These are phyloP conservation scores for Mrakia blollopis DNA, from an alignment of 768 basidiomycete genomes.

Conservation along the genomic window DNA sequence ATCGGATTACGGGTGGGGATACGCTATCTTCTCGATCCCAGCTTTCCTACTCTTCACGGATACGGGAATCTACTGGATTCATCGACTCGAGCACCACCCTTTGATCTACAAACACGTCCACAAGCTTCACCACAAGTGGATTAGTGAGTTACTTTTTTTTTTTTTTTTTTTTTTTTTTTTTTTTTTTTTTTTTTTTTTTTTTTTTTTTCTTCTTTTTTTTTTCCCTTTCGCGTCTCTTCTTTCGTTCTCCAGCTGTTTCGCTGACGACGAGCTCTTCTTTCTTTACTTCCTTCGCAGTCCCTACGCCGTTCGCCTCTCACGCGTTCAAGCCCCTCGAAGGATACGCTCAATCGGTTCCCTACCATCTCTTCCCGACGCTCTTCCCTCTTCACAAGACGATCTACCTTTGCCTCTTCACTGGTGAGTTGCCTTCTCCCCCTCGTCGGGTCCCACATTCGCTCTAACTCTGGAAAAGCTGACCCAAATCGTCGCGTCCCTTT, in stretches of 20 bases:
- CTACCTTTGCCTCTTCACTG: conserved; percentile 77
- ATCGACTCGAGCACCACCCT: conserved; percentile 81
- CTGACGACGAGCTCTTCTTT: no score
- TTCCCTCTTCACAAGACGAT: conserved; percentile 81
- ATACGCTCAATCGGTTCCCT: conserved; percentile 86
- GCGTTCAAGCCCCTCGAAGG: conserved; percentile 97
- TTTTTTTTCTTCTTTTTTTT: no score
- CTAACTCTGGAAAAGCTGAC: no score
- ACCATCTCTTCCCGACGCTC: conserved; percentile 83
- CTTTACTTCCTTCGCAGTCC: conserved; percentile 54
- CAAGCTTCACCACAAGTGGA: conserved; percentile 99
- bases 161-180: no score
- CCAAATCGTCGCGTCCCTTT: no score
- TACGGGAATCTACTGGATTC: conserved; percentile 91
- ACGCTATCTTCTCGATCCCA: conserved; percentile 36
- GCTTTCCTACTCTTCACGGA: conserved; percentile 80
- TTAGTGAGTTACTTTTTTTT: conserved; percentile 57
- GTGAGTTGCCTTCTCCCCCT: neutral
- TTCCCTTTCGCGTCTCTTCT: no score
- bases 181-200: no score
- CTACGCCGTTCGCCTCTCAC: conserved; percentile 94
- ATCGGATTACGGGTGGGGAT: conserved; percentile 63
- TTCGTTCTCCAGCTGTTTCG: no score
- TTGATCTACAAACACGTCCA: conserved; percentile 81
- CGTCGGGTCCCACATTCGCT: neutral